Evolutionary conservation across 2,329 filamentous ascomycete species (phyloP).

Genomic region (Monosporascus sp.): DNA sequence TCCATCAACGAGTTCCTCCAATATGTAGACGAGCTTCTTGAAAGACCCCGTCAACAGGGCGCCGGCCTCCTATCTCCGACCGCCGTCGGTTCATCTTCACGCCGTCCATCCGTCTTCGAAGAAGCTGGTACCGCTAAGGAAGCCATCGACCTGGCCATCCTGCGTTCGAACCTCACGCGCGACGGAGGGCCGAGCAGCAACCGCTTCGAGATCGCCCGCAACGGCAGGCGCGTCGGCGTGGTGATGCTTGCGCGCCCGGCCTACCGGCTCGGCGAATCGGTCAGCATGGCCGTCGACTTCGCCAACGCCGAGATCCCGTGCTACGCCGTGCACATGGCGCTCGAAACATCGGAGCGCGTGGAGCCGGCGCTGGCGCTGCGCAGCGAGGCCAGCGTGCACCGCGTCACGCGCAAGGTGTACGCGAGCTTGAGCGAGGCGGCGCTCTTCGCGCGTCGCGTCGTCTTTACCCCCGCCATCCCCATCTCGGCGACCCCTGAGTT

Average conservation of each 20-base stretch:
- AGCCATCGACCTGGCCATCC: slow-evolving; percentile 84
- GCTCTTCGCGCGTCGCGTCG: slow-evolving; percentile 71
- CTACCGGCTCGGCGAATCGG: slow-evolving; percentile 82
- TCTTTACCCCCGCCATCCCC: slow-evolving; percentile 81
- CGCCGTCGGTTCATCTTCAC: slow-evolving; percentile 50
- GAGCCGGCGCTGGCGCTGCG: slow-evolving; percentile 76
- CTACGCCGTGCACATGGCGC: slow-evolving; percentile 76
- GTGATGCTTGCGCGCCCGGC: slow-evolving; percentile 84
- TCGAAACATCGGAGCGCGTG: slow-evolving; percentile 84
- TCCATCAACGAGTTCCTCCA: slow-evolving; percentile 64
- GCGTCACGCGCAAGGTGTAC: slow-evolving; percentile 80
- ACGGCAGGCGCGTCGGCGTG: slow-evolving; percentile 85
- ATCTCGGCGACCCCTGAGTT: slow-evolving; percentile 83
- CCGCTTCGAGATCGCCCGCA: slow-evolving; percentile 89
- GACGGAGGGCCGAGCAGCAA: slow-evolving; percentile 78
- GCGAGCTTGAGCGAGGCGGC: slow-evolving; percentile 76
- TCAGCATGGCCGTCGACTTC: slow-evolving; percentile 83
- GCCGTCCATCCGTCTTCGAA: slow-evolving; percentile 50
- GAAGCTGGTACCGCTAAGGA: slow-evolving; percentile 67
- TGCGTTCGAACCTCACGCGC: slow-evolving; percentile 68
- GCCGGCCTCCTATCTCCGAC: slow-evolving; percentile 69
- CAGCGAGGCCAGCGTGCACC: slow-evolving; percentile 77
- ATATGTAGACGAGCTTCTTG: slow-evolving; percentile 73
- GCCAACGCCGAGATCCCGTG: slow-evolving; percentile 70
- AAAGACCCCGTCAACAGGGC: slow-evolving; percentile 47